Conservation (phyloP, 192 early-diverging fungal species). For the Spinellus fusiger region DNA sequence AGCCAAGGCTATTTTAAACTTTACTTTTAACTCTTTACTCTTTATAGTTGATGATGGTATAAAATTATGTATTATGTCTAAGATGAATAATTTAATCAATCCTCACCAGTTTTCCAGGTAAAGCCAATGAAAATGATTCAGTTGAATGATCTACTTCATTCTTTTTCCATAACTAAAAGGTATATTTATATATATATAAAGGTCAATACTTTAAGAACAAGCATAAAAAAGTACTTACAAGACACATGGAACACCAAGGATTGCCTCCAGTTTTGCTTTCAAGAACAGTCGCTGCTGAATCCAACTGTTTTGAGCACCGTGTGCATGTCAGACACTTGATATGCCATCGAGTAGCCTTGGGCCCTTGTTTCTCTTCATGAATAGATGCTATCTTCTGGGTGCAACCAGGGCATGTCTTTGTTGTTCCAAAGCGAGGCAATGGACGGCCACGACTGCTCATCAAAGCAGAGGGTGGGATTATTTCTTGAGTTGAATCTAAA, state of each 20-base stretch:
- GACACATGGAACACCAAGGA: constrained; percentile 19
- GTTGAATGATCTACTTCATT: not conserved
- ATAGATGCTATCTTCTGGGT: constrained; percentile 11
- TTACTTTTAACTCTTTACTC: too few species aligned
- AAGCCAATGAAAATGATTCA: not conserved
- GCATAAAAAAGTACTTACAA: constrained; percentile 9
- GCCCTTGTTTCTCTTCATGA: constrained; percentile 25
- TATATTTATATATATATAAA: not conserved
- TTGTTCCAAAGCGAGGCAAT: constrained; percentile 20
- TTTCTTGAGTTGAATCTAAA: not conserved
- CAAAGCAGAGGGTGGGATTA: constrained; percentile 11
- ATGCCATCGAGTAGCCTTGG: constrained; percentile 27
- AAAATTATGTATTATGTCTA: too few species aligned
- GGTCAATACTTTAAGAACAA: not conserved
- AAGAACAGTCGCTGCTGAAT: constrained; percentile 22
- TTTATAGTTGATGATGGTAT: too few species aligned
- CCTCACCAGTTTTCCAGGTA: not conserved
- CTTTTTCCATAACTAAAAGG: not conserved
- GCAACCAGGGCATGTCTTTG: constrained; percentile 25
- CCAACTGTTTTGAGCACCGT: constrained; percentile 20
- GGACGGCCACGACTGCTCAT: constrained; percentile 19
- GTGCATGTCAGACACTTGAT: constrained; percentile 20
- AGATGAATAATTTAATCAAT: too few species aligned
- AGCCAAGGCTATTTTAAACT: too few species aligned
- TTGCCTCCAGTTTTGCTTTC: not conserved